Evolutionary conservation across 2,329 filamentous ascomycete species (phyloP).

Genomic region (Leptographium galeiforme): DNA sequence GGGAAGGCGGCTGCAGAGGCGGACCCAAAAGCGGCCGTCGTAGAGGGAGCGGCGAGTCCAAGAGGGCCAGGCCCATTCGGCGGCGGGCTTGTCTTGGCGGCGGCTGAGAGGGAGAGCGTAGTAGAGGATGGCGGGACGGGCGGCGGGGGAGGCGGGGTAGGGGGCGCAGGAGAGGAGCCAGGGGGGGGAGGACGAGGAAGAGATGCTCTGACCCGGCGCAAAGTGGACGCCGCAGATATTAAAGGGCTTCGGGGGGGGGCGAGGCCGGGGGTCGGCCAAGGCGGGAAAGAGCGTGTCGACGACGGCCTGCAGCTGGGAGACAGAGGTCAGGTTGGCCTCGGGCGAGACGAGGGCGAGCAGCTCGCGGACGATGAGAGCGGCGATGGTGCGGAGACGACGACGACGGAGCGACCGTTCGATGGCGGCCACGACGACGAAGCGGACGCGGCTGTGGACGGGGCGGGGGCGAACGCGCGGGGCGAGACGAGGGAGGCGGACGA

Average conservation of each 20-base stretch:
- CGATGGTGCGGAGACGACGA: conserved; percentile 27
- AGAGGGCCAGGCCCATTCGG: conserved; percentile 14
- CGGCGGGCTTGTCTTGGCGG: conserved; percentile 4
- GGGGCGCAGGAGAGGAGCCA: background rate
- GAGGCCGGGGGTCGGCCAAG: conserved; percentile 15
- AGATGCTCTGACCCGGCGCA: conserved; percentile 24
- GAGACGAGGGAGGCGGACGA: conserved; percentile 28
- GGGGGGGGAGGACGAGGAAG: background rate
- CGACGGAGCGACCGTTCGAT: conserved; percentile 16
- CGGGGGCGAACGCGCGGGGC: background rate
- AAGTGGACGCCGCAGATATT: conserved; percentile 35
- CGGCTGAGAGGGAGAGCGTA: conserved; percentile 5
- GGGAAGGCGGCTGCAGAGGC: conserved; percentile 28
- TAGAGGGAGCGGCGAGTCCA: conserved; percentile 29
- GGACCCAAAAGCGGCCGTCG: conserved; percentile 51
- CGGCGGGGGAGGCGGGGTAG: background rate
- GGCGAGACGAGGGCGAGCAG: conserved; percentile 38
- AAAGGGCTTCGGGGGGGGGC: conserved; percentile 20
- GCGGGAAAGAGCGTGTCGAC: conserved; percentile 36
- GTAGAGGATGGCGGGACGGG: conserved; percentile 7
- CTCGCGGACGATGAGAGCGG: conserved; percentile 31
- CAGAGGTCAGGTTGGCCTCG: conserved; percentile 26
- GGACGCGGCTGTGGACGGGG: conserved; percentile 9
- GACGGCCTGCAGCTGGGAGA: conserved; percentile 29
- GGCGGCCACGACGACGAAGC: conserved; percentile 9